Percentiles rank a stretch among this genome's conserved stretches.
These are phyloP conservation scores for Lactarius pseudohatsudake DNA, from an alignment of 768 basidiomycete genomes.

Conservation along the genomic window DNA sequence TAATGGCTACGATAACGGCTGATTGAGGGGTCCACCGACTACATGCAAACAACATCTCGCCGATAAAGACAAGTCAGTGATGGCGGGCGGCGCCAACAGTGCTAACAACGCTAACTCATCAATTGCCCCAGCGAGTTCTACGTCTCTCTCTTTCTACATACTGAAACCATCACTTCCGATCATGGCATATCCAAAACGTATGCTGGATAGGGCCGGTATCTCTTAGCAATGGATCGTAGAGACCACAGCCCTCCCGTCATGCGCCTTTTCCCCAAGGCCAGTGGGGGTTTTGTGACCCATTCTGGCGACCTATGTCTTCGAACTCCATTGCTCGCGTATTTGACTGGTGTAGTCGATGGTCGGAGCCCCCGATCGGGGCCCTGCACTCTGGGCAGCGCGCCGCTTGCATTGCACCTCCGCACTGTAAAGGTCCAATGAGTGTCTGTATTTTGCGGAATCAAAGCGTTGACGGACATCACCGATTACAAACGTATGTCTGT, in stretches of 20 bases:
- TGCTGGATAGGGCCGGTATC: too few relatives aligned
- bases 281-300: conserved; percentile 35
- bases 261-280: conserved; percentile 35
- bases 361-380: conserved; percentile 49
- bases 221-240: too few relatives aligned
- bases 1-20: too few relatives aligned
- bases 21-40: too few relatives aligned
- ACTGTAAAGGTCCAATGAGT: conserved; percentile 38
- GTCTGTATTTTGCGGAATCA: conserved; percentile 1
- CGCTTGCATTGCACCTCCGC: conserved; percentile 53
- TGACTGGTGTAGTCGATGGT: conserved; percentile 42
- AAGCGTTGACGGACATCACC: conserved; percentile 42
- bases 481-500: conserved; percentile 65
- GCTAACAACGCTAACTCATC: too few relatives aligned
- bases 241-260: conserved; percentile 3
- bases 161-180: background rate
- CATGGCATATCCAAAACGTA: too few relatives aligned
- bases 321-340: conserved; percentile 51
- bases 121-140: too few relatives aligned
- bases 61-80: too few relatives aligned
- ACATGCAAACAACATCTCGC: too few relatives aligned
- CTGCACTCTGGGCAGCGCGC: conserved; percentile 59
- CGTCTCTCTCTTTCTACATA: too few relatives aligned
- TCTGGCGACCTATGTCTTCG: conserved; percentile 41
- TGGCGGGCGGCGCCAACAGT: too few relatives aligned